A percentile compares a stretch with the other conserved stretches of the same genome.
These are phyloP conservation scores for Saksenaea vasiformis DNA, from an alignment of 371 early-diverging fungal species.

Conservation along the genomic window DNA sequence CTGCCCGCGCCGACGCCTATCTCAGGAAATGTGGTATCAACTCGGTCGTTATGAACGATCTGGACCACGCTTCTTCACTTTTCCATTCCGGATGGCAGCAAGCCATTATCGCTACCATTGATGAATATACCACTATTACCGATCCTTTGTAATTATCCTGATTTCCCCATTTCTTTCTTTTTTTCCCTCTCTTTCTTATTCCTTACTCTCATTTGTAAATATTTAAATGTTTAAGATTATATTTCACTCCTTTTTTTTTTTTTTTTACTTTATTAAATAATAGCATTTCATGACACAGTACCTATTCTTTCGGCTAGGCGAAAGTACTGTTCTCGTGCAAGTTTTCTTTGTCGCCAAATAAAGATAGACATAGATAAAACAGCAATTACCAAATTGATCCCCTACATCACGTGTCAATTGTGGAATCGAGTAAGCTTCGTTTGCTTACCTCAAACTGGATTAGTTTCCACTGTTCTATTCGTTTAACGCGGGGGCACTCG, in stretches of 20 bases:
- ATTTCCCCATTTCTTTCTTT: neutral
- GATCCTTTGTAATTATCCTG: neutral
- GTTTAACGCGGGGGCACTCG: conserved; percentile 42
- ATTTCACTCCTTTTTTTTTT: neutral
- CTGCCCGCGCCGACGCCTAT: conserved; percentile 45
- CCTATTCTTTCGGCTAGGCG: conserved; percentile 47
- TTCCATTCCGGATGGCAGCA: conserved; percentile 43
- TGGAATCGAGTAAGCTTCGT: neutral
- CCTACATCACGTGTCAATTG: conserved; percentile 13
- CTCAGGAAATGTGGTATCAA: conserved; percentile 46
- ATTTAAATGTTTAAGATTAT: conserved; percentile 26
- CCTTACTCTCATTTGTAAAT: neutral
- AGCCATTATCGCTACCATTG: conserved; percentile 33
- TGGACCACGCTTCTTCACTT: conserved; percentile 61
- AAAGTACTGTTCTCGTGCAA: conserved; percentile 44
- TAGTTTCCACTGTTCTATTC: conserved; percentile 34
- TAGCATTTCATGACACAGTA: conserved; percentile 5
- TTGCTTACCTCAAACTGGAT: conserved; percentile 41
- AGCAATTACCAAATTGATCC: conserved; percentile 30
- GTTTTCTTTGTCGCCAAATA: conserved; percentile 45
- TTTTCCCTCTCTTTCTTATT: neutral
- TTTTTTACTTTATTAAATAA: neutral
- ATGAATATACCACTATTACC: conserved; percentile 16
- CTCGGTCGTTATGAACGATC: conserved; percentile 44
- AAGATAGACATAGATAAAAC: conserved; percentile 32